Base-by-base conservation (phyloP, 2,329 filamentous ascomycete genomes). In the Fusarium musae region DNA sequence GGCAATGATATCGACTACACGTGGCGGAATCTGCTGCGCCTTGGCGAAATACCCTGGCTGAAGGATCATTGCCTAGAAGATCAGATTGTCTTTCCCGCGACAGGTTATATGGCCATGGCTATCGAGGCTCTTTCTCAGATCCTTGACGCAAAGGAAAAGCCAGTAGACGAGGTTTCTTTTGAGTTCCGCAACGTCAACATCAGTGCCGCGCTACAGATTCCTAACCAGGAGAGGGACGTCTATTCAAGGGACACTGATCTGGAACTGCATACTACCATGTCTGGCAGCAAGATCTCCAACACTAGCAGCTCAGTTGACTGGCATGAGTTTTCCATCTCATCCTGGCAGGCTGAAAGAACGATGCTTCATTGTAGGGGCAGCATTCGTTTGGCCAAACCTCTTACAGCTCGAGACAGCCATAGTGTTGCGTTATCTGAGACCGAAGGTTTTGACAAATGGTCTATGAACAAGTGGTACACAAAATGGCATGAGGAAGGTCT, bases 131-230 rank as follows among this genome's bases (percentile, higher is more conserved):
- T 50, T 23, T 34, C 47, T 13, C 47, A 50, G 16, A 30, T 50
- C 47, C 47, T 50, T 17, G n/a, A 50, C 8, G 3, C 11, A 0
- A 50, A 50, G 1, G n/a, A 7, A 2, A 34, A 50, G 1, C n/a
- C 16, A 10, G 1, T 11, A 13, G 30, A 32, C 0, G 30, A 34
- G 2, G 1, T 50, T 0, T 34, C 21, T 2, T 50, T 50, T 6
- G 30, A 34, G 30, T 19, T 50, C n/a, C 30, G 30, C 3, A 34
- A 50, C 5, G n/a, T 50, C 16, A 50, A 34, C 6, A 50, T 50
- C 30, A 50, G 30, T 9, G 30, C 47, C 3, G 47, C 47, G 3
- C 47, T 50, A 0, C 30, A 50, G 8, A 50, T 50, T 0, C 47
- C 47, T 12, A 19, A n/a, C 4, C 16, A 34, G 5, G 47, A 50